Conservation (phyloP, 2,329 filamentous ascomycete species). For the Alternaria ventricosa region DNA sequence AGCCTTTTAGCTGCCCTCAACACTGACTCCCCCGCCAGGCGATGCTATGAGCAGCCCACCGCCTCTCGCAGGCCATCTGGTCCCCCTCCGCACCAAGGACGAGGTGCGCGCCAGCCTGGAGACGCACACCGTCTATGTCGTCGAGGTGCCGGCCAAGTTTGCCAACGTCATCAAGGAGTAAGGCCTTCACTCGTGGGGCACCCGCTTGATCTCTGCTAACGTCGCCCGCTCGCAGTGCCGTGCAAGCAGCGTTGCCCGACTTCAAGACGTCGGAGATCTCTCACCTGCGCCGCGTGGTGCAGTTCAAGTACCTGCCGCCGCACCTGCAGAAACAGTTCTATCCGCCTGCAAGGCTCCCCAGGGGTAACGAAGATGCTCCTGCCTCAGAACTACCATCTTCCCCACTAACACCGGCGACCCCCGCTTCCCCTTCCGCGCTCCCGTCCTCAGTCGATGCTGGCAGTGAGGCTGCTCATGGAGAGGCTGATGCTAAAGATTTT, state of each 20-base stretch:
- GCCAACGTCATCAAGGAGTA: constrained; percentile 77
- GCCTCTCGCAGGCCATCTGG: constrained; percentile 33
- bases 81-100: constrained; percentile 57
- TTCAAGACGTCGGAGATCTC: constrained; percentile 55
- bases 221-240: constrained; percentile 45
- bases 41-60: constrained; percentile 34
- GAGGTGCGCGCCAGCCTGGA: constrained; percentile 58
- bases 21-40: constrained; percentile 14
- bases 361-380: constrained; percentile 43
- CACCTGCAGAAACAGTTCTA: constrained; percentile 58
- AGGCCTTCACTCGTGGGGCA: constrained; percentile 42
- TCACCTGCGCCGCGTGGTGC: constrained; percentile 77
- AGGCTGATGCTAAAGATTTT: constrained; percentile 35
- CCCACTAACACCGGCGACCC: constrained; percentile 24
- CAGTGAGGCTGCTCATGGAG: constrained; percentile 19
- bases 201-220: constrained; percentile 23
- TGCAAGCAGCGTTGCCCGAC: constrained; percentile 54
- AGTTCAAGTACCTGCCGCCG: constrained; percentile 70
- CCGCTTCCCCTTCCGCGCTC: constrained; percentile 12
- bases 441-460: constrained; percentile 8
- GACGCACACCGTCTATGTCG: constrained; percentile 71
- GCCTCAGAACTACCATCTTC: constrained; percentile 37
- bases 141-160: constrained; percentile 73
- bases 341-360: constrained; percentile 40
- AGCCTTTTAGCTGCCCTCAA: not conserved